Base-by-base conservation (phyloP, 768 basidiomycete genomes). In the Harrya chromipes region DNA sequence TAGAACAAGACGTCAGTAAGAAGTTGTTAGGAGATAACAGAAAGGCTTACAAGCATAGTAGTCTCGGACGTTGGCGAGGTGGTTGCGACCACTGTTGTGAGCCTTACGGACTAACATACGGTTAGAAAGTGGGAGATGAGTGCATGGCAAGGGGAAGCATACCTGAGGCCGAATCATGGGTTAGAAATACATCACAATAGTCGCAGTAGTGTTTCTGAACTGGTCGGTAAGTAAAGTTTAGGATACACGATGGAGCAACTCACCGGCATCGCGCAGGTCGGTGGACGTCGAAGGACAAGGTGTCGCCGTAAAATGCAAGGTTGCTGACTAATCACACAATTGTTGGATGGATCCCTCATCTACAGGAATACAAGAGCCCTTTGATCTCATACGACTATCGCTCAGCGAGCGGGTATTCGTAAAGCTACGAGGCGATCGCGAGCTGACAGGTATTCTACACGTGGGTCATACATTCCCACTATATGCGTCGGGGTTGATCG, bases 351-450 rank as follows among this genome's bases (percentile, higher is more conserved):
- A 90, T 70, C 61, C 80, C 37, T 76, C 83, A 61, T 77, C 83
- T 46, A 75, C 83, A 50, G 82, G 84, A 57, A 92, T 93, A 65
- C 90, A 93, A 70, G 94, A 97, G 69, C 97, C 97, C 19, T 92
- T 99, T 71, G 97, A 99, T 70, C 83, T 98, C 61, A 95, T 99
- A 64, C 82, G 94, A 54, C 80, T 98, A 29, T 95, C 94, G 34
- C 82, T 99, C 55, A 93, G 90, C 65, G 97, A 99, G 77, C 92
- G 94, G 45, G 95, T 99, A 7, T 97, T 94, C 70, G 91, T 99
- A 56, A 99, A 99, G 71, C 80, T 99, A 54, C 76, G 97, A 59
- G 97, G 97, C 17, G 95, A 98, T 66, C 78, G 97, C 43, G 88
- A 97, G 60, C 73, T 99, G 39, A 83, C 86, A 4, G 95, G 95